These are phyloP conservation scores for Carex pumila DNA, from an alignment of 176 grass and related monocot species.

Conservation along the genomic window DNA sequence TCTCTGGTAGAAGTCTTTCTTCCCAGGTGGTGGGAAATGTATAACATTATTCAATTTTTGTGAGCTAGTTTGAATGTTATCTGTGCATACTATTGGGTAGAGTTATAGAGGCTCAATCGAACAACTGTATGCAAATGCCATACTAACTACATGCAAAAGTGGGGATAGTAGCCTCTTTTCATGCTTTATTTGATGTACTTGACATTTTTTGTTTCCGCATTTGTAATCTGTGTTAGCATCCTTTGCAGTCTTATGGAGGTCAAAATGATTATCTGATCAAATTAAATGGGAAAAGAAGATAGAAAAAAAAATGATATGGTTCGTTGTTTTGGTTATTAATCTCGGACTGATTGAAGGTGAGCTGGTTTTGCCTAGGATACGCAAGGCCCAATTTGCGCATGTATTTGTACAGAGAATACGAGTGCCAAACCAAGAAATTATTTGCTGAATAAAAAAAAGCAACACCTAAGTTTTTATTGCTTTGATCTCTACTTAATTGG, in stretches of 20 bases:
- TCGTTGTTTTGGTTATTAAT: not conserved
- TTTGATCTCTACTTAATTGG: no score
- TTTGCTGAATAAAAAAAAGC: no score
- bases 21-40: slow-evolving; percentile 1
- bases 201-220: not conserved
- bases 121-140: slow-evolving; percentile 1
- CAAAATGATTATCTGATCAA: not conserved
- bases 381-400: no score
- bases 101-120: slow-evolving; percentile 10
- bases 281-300: not conserved
- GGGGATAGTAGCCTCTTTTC: slow-evolving; percentile 11
- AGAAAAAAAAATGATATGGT: not conserved
- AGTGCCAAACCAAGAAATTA: no score
- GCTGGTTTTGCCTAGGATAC: no score
- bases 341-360: no score
- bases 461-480: no score
- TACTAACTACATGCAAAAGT: slow-evolving; percentile 13
- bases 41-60: slow-evolving; percentile 16
- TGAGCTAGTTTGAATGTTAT: slow-evolving; percentile 10
- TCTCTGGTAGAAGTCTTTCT: slow-evolving; percentile 1
- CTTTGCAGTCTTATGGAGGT: not conserved
- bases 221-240: not conserved
- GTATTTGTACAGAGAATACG: no score
- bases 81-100: slow-evolving; percentile 13
- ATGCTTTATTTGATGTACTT: slow-evolving; percentile 13